A percentile compares a stretch with the other conserved stretches of the same genome.
These are phyloP conservation scores for Boletus sensibilis DNA, from an alignment of 768 basidiomycete species.

Conservation along the genomic window DNA sequence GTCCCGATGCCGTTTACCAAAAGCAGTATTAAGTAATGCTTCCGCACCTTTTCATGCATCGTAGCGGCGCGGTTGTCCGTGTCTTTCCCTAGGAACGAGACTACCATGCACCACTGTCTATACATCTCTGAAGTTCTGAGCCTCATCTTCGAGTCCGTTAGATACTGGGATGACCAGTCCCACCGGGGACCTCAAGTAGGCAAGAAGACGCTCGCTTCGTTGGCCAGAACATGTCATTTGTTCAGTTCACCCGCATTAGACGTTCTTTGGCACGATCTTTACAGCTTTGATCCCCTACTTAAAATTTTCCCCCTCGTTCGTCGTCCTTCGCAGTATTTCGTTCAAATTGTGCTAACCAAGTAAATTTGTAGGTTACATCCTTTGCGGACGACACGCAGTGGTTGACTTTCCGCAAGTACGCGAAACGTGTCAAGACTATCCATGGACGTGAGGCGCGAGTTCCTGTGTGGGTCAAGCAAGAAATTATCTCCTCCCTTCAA, in stretches of 20 bases:
- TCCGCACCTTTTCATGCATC: neutral
- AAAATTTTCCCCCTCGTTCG: slow-evolving; percentile 3
- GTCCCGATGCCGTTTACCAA: neutral
- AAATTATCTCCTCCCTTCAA: slow-evolving; percentile 11
- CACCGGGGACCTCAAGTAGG: neutral
- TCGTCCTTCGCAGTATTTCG: neutral
- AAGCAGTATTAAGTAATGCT: neutral
- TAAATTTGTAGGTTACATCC: neutral
- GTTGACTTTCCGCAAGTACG: slow-evolving; percentile 22
- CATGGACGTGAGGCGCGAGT: neutral
- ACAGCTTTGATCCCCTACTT: slow-evolving; percentile 12
- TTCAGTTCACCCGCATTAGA: slow-evolving; percentile 17
- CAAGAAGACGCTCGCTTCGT: slow-evolving; percentile 7
- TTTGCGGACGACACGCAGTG: slow-evolving; percentile 13
- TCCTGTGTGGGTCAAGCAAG: neutral
- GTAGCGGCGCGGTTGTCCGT: neutral
- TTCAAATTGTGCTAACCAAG: neutral
- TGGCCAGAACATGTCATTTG: slow-evolving; percentile 13
- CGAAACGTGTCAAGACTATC: slow-evolving; percentile 21
- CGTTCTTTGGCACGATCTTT: slow-evolving; percentile 13
- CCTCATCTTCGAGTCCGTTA: slow-evolving; percentile 3
- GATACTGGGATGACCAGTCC: neutral
- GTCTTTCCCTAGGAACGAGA: neutral
- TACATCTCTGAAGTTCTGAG: slow-evolving; percentile 10
- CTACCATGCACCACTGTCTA: slow-evolving; percentile 40